phyloP scores from a whole-genome alignment of 495 filamentous ascomycete genomes.

The Collariella sp. region DNA sequence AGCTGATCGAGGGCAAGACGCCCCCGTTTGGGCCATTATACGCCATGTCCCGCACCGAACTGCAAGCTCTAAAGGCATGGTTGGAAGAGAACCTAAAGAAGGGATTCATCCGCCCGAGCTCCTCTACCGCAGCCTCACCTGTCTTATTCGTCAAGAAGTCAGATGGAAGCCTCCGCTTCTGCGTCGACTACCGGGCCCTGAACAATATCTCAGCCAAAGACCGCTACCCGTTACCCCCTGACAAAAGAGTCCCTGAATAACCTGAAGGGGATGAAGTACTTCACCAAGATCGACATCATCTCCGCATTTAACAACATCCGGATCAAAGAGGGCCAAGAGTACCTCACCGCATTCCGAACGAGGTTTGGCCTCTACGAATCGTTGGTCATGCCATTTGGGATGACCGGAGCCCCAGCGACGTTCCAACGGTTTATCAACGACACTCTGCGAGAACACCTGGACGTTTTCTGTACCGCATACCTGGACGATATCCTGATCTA shows the following conservation, averaged over 20 bases:
- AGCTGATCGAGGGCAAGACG: too few relatives aligned
- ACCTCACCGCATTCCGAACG: neutral
- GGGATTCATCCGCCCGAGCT: too few relatives aligned
- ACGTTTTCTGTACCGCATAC: slow-evolving; percentile 15
- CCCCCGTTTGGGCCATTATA: too few relatives aligned
- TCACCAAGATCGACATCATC: neutral
- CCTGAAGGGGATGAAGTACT: neutral
- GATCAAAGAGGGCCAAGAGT: neutral
- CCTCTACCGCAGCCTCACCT: too few relatives aligned
- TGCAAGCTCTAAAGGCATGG: too few relatives aligned
- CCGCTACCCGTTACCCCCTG: slow-evolving; percentile 33
- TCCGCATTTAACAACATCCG: neutral
- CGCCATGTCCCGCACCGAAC: too few relatives aligned
- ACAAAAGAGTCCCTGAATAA: slow-evolving; percentile 33
- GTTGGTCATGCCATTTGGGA: neutral
- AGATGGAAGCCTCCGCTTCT: slow-evolving; percentile 31
- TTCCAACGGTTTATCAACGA: neutral
- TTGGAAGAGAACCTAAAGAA: too few relatives aligned
- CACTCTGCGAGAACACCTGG: slow-evolving; percentile 6
- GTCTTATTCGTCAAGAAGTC: slow-evolving; percentile 34
- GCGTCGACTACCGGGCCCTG: slow-evolving; percentile 37
- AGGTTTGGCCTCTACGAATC: neutral
- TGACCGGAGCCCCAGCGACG: neutral
- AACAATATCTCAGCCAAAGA: slow-evolving; percentile 40
- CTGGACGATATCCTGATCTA: slow-evolving; percentile 9